These are phyloP conservation scores for Phytophthora hibernalis DNA, from an alignment of 352 stramenopile genomes.

Conservation along the genomic window DNA sequence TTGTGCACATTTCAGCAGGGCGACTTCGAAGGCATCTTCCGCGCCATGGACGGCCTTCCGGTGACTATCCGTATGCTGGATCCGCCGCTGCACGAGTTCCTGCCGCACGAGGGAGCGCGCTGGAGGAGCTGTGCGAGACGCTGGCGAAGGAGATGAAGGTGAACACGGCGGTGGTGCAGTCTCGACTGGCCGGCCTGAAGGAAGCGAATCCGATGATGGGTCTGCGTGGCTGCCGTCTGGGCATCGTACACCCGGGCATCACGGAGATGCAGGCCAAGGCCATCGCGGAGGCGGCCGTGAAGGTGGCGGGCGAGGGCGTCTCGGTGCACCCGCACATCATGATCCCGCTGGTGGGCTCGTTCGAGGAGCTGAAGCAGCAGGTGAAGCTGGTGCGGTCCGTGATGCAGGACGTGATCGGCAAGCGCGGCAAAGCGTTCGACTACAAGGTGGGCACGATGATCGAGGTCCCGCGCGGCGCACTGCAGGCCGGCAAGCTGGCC, in stretches of 20 bases:
- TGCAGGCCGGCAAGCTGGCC: constrained; percentile 13
- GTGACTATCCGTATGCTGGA: constrained; percentile 39
- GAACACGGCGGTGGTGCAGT: constrained; percentile 29
- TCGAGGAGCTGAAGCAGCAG: constrained; percentile 35
- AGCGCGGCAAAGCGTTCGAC: constrained; percentile 30
- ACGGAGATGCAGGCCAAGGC: constrained; percentile 39
- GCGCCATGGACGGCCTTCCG: constrained; percentile 29
- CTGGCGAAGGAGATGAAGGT: constrained; percentile 27
- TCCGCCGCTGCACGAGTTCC: constrained; percentile 31
- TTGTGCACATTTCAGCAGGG: constrained; percentile 32
- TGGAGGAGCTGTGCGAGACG: constrained; percentile 32
- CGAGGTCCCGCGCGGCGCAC: constrained; percentile 21
- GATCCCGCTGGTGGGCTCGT: constrained; percentile 31
- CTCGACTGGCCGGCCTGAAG: constrained; percentile 30
- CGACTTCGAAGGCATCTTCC: constrained; percentile 39
- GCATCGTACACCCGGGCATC: constrained; percentile 39
- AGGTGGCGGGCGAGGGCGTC: constrained; percentile 20
- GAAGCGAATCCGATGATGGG: constrained; percentile 42
- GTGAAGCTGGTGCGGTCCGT: constrained; percentile 36
- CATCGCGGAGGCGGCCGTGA: constrained; percentile 25
- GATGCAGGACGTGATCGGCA: constrained; percentile 33
- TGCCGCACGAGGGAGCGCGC: constrained; percentile 34
- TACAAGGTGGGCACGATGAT: constrained; percentile 43
- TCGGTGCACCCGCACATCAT: constrained; percentile 34
- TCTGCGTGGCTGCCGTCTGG: constrained; percentile 35